Evolutionary conservation across 768 basidiomycete genomes (phyloP), one percentile per base, ranked within the genome.

Genomic region (Lyophyllum shimeji): DNA sequence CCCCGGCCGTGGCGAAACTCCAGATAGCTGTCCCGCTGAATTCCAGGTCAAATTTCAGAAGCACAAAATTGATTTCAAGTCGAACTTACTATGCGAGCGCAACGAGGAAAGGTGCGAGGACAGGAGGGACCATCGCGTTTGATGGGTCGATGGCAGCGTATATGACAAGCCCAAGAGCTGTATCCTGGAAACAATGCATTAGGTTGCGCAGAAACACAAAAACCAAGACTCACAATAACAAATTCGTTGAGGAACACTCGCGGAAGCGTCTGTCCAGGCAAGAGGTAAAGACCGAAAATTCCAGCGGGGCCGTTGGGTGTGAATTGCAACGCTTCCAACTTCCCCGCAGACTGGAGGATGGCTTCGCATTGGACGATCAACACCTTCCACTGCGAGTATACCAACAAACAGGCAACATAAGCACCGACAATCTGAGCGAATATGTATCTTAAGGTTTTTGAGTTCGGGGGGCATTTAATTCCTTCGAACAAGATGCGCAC

Each of bases 321-420:
- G 59, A 70, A 76, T 34, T 66, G 58, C 25, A 69, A 59, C 1
- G 56, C 57, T 1, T 70, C 67, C 15, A 71, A 63, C 11, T 46
- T 52, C 0, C 62, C 67, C 9, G 67, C 68, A 15, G 64, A 60
- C 7, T 34, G 49, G 40, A 76, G 48, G 2, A 59, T 60, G 15
- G 40, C 60, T 59, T 81, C 80, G 15, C 71, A 66, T 11, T 59
- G 60, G 31, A 90, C 73, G 48, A 78, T 53, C 43, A 78, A 23
- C 23, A n/a, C 71, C 57, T 80, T 79, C 74, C 85, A 90, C 60
- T 89, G 84, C 6, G 75, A 74, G 64, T 89, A 89, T 47, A 85
- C 66, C 43, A 84, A 55, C 37, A 86, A 69, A 54, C 79, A 82
- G 0, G 84, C 88, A 57, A 89, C 66, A 59, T 84, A 87, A 13